Evolutionary conservation across 139 green algal genomes (phyloP).

Genomic region (Tetradesmus obliquus): DNA sequence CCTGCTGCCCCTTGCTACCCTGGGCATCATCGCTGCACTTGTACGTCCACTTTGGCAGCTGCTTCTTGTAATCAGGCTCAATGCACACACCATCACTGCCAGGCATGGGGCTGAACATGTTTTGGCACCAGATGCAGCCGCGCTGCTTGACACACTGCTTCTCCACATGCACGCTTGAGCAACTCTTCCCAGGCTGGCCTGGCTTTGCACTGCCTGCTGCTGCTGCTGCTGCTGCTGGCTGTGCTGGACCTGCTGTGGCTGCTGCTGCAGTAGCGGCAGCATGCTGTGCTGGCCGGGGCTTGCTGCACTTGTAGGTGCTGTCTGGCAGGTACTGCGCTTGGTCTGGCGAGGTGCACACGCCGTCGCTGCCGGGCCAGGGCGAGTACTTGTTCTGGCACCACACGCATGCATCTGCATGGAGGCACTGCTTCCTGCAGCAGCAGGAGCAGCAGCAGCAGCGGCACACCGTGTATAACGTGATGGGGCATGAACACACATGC

Average conservation of each 20-base stretch:
- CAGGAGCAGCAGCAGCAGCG: background rate
- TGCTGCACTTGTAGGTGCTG: background rate
- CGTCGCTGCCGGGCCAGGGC: background rate
- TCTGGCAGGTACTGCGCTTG: background rate
- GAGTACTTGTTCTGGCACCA: background rate
- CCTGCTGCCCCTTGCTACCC: background rate
- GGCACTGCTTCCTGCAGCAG: background rate
- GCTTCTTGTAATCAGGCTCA: background rate
- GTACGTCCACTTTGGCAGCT: conserved; percentile 29
- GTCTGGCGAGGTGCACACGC: background rate
- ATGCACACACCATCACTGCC: conserved; percentile 38
- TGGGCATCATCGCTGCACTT: background rate
- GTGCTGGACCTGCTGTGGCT: background rate
- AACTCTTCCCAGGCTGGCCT: background rate
- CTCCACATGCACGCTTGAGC: background rate
- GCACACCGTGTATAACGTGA: too few species aligned
- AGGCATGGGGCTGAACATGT: conserved; percentile 22
- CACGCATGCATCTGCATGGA: background rate
- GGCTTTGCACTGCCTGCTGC: background rate
- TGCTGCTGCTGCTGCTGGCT: background rate
- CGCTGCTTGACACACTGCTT: background rate
- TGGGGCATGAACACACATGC: too few species aligned
- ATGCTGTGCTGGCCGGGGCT: background rate
- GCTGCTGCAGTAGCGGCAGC: background rate
- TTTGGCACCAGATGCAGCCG: conserved; percentile 33